Conservation (phyloP, 2,329 filamentous ascomycete genomes). For the Pseudocercospora eumusae region DNA sequence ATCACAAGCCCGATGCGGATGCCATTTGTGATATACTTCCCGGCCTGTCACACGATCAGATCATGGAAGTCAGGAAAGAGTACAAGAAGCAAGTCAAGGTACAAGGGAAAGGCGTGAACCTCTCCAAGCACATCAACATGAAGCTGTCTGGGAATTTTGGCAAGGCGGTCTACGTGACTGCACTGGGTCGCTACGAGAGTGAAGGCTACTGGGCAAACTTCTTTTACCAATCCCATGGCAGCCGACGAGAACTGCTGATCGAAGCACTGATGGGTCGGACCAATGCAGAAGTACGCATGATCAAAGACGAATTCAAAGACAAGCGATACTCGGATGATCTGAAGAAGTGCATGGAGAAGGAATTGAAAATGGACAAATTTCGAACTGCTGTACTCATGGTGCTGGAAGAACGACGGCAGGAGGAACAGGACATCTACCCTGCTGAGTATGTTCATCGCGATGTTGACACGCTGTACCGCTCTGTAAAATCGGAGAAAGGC, state of each 20-base stretch:
- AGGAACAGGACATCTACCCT: constrained; percentile 66
- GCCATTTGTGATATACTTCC: constrained; percentile 83
- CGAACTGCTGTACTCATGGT: constrained; percentile 82
- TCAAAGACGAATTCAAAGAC: constrained; percentile 86
- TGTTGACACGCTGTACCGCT: constrained; percentile 68
- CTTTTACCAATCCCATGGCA: constrained; percentile 89
- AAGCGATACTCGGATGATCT: constrained; percentile 87
- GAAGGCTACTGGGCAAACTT: constrained; percentile 98
- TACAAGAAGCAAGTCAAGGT: constrained; percentile 91
- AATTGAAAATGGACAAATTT: constrained; percentile 95
- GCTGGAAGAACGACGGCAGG: constrained; percentile 79
- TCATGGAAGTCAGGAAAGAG: constrained; percentile 79
- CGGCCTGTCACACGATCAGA: constrained; percentile 79
- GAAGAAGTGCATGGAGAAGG: constrained; percentile 81
- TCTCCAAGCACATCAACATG: constrained; percentile 82
- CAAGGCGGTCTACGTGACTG: constrained; percentile 88
- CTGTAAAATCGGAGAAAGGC: constrained; percentile 70
- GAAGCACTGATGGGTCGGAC: constrained; percentile 87
- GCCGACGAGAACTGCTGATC: constrained; percentile 83
- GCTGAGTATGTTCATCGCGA: constrained; percentile 64
- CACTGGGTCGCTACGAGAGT: constrained; percentile 85
- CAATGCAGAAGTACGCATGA: constrained; percentile 81
- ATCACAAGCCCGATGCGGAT: constrained; percentile 63
- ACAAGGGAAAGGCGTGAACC: constrained; percentile 76
- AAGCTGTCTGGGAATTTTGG: constrained; percentile 77